phyloP scores from a whole-genome alignment of 768 basidiomycete species.

The Gymnopilus dilepis region DNA sequence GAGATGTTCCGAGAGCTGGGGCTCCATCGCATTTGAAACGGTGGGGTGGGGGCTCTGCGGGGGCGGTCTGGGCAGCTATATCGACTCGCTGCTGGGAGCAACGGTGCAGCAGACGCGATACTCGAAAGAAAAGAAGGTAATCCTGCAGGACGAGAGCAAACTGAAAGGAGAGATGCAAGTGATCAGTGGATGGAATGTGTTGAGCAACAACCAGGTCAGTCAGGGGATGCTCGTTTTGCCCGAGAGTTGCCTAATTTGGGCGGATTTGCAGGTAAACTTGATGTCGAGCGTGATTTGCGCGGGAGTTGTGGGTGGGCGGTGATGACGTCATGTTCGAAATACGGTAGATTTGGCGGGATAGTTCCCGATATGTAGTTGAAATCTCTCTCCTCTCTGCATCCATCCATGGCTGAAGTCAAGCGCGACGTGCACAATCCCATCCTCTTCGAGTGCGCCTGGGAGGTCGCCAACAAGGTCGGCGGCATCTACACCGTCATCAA shows the following conservation, averaged over 20 bases:
- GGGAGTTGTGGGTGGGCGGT: constrained; percentile 24
- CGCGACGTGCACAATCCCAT: constrained; percentile 82
- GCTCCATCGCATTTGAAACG: constrained; percentile 44
- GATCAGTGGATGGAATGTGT: constrained; percentile 67
- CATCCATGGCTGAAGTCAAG: constrained; percentile 43
- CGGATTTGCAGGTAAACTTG: constrained; percentile 43
- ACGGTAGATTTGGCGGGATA: constrained; percentile 17
- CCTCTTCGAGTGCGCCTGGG: constrained; percentile 97
- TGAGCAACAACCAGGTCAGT: constrained; percentile 84
- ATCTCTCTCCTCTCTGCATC: constrained; percentile 17
- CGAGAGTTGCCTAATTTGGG: neutral
- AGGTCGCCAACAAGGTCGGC: constrained; percentile 98
- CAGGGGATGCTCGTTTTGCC: constrained; percentile 15
- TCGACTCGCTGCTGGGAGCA: constrained; percentile 89
- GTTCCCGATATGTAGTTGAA: constrained; percentile 28
- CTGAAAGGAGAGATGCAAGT: constrained; percentile 42
- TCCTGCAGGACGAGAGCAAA: constrained; percentile 62
- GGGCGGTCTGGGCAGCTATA: constrained; percentile 83
- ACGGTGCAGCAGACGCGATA: constrained; percentile 84
- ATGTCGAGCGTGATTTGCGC: constrained; percentile 45
- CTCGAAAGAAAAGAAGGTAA: constrained; percentile 59
- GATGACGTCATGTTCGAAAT: constrained; percentile 32
- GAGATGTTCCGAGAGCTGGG: constrained; percentile 50
- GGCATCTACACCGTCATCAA: constrained; percentile 99
- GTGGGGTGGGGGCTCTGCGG: constrained; percentile 64